Percentiles rank a stretch among this genome's conserved stretches.
Conservation (phyloP, 805 yeast genomes). For the Candida verbasci region DNA sequence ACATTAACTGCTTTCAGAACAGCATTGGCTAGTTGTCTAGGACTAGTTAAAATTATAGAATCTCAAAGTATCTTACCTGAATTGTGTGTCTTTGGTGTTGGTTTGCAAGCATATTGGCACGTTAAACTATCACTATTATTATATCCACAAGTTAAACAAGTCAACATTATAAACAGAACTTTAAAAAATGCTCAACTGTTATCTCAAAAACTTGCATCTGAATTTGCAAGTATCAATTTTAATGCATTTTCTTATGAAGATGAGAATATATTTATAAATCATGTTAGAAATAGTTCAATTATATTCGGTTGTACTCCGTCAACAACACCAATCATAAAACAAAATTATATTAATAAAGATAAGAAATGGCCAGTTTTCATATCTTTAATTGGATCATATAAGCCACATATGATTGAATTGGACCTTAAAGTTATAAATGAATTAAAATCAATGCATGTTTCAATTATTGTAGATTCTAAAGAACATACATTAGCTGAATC, state of each 20-base stretch:
- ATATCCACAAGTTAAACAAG: slow-evolving; percentile 35
- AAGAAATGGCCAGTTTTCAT: slow-evolving; percentile 33
- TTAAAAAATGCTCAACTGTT: slow-evolving; percentile 35
- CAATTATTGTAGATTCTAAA: slow-evolving; percentile 56
- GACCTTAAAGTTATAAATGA: slow-evolving; percentile 39
- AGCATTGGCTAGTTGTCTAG: slow-evolving; percentile 52
- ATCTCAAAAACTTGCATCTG: slow-evolving; percentile 16
- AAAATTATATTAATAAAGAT: slow-evolving; percentile 26
- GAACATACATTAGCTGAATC: slow-evolving; percentile 57
- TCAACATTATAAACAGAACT: slow-evolving; percentile 46
- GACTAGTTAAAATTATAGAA: slow-evolving; percentile 31
- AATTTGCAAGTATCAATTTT: slow-evolving; percentile 24
- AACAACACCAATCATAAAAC: slow-evolving; percentile 41
- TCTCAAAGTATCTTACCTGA: slow-evolving; percentile 22
- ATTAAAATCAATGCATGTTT: slow-evolving; percentile 29
- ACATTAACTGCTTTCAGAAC: slow-evolving; percentile 65
- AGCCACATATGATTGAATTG: slow-evolving; percentile 63
- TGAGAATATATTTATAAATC: slow-evolving; percentile 13
- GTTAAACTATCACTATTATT: slow-evolving; percentile 37
- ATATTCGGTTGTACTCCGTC: slow-evolving; percentile 62
- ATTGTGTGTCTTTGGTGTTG: slow-evolving; percentile 52
- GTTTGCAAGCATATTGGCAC: slow-evolving; percentile 67
- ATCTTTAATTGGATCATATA: slow-evolving; percentile 62
- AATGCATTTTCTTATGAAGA: slow-evolving; percentile 13
- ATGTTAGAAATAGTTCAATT: slow-evolving; percentile 37